A percentile compares a stretch with the other conserved stretches of the same genome.
Conservation (phyloP, 1,139 yeast species). For the Blastobotrys malaysiensis region DNA sequence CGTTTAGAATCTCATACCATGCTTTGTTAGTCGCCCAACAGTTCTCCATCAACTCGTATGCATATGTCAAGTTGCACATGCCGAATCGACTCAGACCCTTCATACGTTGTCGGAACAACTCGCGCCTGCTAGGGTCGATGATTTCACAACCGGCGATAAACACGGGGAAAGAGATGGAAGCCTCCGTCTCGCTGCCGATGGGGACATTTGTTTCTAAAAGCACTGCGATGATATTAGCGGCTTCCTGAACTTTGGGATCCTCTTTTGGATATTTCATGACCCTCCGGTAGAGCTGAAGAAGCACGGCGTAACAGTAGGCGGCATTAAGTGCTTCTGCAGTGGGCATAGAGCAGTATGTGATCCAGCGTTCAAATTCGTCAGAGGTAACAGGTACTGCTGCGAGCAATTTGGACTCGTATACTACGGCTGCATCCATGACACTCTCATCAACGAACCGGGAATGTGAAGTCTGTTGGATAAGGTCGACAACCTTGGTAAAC, state of each 20-base stretch:
- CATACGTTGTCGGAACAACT: conserved; percentile 37
- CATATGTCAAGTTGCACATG: not conserved
- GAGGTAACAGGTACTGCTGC: conserved; percentile 14
- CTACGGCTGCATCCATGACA: not conserved
- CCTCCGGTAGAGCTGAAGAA: conserved; percentile 48
- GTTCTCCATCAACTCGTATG: not conserved
- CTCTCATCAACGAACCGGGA: conserved; percentile 9
- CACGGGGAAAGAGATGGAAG: conserved; percentile 47
- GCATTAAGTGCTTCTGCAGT: not conserved
- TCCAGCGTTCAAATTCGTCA: conserved; percentile 23
- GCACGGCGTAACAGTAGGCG: conserved; percentile 42
- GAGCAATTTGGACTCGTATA: conserved; percentile 7
- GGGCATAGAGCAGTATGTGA: conserved; percentile 17
- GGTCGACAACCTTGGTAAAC: conserved; percentile 42
- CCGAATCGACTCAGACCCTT: conserved; percentile 41
- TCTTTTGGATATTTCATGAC: conserved; percentile 41
- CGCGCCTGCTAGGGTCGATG: conserved; percentile 33
- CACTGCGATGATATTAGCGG: conserved; percentile 39
- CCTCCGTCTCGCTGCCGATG: conserved; percentile 43
- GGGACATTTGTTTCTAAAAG: conserved; percentile 38
- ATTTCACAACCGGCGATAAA: conserved; percentile 54
- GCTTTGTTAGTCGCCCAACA: not conserved
- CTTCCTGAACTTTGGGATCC: conserved; percentile 41
- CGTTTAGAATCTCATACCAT: not conserved
- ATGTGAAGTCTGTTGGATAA: conserved; percentile 34